Conservation (phyloP, 352 stramenopile species). For the Phytophthora kernoviae region DNA sequence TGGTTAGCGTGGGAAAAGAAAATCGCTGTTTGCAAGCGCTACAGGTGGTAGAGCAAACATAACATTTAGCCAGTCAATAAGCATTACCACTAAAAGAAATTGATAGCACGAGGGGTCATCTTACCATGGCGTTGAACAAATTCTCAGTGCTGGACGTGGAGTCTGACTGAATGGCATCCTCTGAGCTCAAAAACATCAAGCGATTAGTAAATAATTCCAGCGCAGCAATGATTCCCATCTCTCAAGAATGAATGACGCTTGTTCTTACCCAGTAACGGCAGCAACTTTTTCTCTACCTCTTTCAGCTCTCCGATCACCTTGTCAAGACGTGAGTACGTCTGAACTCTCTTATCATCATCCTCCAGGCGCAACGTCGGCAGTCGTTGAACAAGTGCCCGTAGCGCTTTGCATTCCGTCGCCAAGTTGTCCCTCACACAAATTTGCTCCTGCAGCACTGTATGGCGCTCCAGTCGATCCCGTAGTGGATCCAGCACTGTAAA, state of each 20-base stretch:
- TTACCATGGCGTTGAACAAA: conserved; percentile 73
- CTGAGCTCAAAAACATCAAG: conserved; percentile 21
- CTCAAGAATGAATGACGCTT: neutral
- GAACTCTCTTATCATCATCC: conserved; percentile 46
- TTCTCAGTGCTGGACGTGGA: conserved; percentile 42
- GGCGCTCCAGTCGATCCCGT: conserved; percentile 50
- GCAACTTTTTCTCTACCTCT: conserved; percentile 41
- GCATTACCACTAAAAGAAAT: neutral
- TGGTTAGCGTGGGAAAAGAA: conserved; percentile 79
- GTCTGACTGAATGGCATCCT: conserved; percentile 40
- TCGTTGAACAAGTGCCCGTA: conserved; percentile 35
- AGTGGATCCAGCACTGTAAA: conserved; percentile 81
- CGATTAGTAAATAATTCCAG: neutral
- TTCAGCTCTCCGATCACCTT: conserved; percentile 47
- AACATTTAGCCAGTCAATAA: neutral
- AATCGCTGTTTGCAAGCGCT: conserved; percentile 72
- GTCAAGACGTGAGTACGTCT: conserved; percentile 43
- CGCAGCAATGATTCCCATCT: no score
- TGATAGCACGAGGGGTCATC: neutral
- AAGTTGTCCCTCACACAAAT: conserved; percentile 39
- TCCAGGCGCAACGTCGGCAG: conserved; percentile 39
- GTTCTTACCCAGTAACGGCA: conserved; percentile 43
- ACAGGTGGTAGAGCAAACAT: neutral
- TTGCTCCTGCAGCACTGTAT: conserved; percentile 47
- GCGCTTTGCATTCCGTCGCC: conserved; percentile 19